These are phyloP conservation scores for Saccharomycopsis oosterbeekiorum DNA, from an alignment of 805 yeast genomes.

Conservation along the genomic window DNA sequence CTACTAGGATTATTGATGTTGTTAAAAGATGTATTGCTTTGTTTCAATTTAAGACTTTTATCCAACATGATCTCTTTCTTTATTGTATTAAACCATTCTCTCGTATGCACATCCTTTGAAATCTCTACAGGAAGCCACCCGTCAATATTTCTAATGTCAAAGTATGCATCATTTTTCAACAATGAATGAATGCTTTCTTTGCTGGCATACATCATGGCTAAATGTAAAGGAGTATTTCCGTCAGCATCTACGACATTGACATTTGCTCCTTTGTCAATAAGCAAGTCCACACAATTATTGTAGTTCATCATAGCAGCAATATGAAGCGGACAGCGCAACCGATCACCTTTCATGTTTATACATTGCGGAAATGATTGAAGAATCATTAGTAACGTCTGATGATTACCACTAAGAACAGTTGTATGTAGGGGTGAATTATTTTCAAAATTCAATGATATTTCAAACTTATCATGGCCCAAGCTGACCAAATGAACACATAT, in stretches of 20 bases:
- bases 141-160: conserved; percentile 38
- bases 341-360: conserved; percentile 37
- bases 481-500: conserved; percentile 51
- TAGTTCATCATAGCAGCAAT: conserved; percentile 52
- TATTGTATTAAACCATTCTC: conserved; percentile 30
- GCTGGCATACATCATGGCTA: conserved; percentile 67
- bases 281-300: conserved; percentile 50
- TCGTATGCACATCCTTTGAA: conserved; percentile 43
- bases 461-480: conserved; percentile 45
- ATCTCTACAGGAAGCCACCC: conserved; percentile 62
- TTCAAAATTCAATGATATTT: conserved; percentile 42
- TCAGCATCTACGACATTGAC: conserved; percentile 58
- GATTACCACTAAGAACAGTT: conserved; percentile 53
- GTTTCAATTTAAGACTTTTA: conserved; percentile 10
- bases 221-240: conserved; percentile 79
- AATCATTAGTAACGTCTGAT: conserved; percentile 62
- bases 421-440: conserved; percentile 62
- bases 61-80: conserved; percentile 18
- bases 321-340: conserved; percentile 58
- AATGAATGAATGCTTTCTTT: conserved; percentile 45
- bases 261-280: conserved; percentile 70
- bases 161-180: conserved; percentile 40
- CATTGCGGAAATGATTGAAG: conserved; percentile 46
- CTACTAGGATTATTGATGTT: not conserved
- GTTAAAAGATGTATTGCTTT: not conserved